Conservation (phyloP, 345 rosid species). For the Gossypium mustelinum region DNA sequence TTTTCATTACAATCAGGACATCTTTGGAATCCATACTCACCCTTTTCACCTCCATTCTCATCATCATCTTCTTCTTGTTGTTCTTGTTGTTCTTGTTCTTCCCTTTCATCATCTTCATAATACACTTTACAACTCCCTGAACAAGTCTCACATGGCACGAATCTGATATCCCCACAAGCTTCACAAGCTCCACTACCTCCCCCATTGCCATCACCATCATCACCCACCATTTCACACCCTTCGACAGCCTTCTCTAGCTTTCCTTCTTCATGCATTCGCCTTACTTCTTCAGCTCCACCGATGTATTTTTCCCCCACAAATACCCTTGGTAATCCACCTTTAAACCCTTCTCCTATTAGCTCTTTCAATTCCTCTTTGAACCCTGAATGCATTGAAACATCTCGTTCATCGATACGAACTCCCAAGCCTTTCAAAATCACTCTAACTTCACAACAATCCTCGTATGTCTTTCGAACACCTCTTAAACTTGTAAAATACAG, state of each 20-base stretch:
- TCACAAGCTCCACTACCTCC: constrained; percentile 51
- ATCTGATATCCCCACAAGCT: constrained; percentile 88
- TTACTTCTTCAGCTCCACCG: constrained; percentile 80
- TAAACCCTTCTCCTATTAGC: constrained; percentile 38
- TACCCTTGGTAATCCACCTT: constrained; percentile 57
- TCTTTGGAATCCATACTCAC: constrained; percentile 65
- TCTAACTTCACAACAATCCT: constrained; percentile 68
- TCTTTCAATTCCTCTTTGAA: constrained; percentile 72
- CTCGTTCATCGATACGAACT: constrained; percentile 66
- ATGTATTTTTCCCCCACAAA: constrained; percentile 67
- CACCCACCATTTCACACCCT: constrained; percentile 51
- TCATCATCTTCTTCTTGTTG: constrained; percentile 1
- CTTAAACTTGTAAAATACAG: constrained; percentile 79
- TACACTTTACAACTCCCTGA: constrained; percentile 88
- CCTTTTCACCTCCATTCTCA: constrained; percentile 20
- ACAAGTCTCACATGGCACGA: constrained; percentile 90
- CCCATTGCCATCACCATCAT: constrained; percentile 24
- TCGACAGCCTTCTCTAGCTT: constrained; percentile 59
- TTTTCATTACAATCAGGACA: constrained; percentile 97
- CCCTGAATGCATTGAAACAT: constrained; percentile 88
- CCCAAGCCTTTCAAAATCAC: constrained; percentile 55
- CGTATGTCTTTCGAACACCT: constrained; percentile 84
- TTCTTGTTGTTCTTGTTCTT: constrained; percentile 18
- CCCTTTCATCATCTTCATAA: constrained; percentile 39
- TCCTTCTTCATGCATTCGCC: constrained; percentile 74